Evolutionary conservation across 305 asterid genomes (phyloP), one percentile per base, ranked within the genome.

Genomic region (Solanum hybrid): DNA sequence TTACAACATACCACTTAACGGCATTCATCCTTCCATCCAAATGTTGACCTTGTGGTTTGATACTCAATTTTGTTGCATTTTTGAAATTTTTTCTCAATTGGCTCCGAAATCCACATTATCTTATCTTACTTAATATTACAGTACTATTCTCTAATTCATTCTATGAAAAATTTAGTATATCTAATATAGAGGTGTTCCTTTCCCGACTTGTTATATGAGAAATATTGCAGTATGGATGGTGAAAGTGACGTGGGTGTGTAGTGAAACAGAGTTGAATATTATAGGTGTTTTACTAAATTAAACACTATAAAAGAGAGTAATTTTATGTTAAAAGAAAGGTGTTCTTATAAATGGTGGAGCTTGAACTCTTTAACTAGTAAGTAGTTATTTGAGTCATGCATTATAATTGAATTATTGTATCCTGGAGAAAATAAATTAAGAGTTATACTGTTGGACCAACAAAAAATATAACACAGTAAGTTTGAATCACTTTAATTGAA

Each of bases 381-480:
- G 14, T 66, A 60, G 5, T 20, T 60, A 7, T 60, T 60, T 20
- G 71, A 60, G 26, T 20, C 71, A 20, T 60, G 12, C 71, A 7
- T 60, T 20, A 20, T 60, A 20, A 7, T 7, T 60, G 71, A 20
- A 20, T 60, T 20, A 20, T 20, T 60, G 5, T 20, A 60, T 60
- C 26, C 12, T 4, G 4, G 66, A 64, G 11, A 42, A 22, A 64
- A 20, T 22, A 22, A 64, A n/a, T 64, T 7, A 64, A 64, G 7
- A 10, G 6, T 1, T 66, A 24, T 66, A 66, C 3, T 0, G 14
- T n/a, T 24, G 6, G 14, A n/a, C 6, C 14, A 0, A 66, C 0
- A 22, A 64, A 64, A 4, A n/a, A 2, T 66, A 66, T 56, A 56
- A 17, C 22, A 56, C 10, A 56, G 24, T 56, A 1, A 51, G 66